A percentile compares a stretch with the other conserved stretches of the same genome.
These are phyloP conservation scores for Mortierella sp. DNA, from an alignment of 371 early-diverging fungal genomes.

Conservation along the genomic window DNA sequence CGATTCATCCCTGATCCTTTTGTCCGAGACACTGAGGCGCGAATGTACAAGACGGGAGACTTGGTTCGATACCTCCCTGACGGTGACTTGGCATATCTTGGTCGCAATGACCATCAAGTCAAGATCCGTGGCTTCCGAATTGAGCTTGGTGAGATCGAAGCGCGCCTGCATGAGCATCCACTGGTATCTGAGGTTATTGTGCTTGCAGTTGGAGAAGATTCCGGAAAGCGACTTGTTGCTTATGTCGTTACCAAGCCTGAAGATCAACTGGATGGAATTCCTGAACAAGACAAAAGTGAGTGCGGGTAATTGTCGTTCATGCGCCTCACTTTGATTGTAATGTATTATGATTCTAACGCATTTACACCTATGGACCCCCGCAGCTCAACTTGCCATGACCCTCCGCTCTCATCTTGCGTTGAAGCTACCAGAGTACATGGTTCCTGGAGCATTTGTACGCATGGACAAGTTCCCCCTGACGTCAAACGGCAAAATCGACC, in stretches of 20 bases:
- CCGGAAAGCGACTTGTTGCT: conserved; percentile 16
- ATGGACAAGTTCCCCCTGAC: conserved; percentile 16
- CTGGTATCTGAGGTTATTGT: conserved; percentile 7
- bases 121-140: conserved; percentile 60
- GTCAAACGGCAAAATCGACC: conserved; percentile 22
- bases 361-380: too few relatives aligned
- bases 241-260: conserved; percentile 11
- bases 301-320: neutral
- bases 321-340: too few relatives aligned
- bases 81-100: conserved; percentile 38
- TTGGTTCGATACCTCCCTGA: conserved; percentile 43
- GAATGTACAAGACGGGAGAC: conserved; percentile 58
- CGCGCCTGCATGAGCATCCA: conserved; percentile 15
- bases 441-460: conserved; percentile 19
- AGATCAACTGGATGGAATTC: neutral
- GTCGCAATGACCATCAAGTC: conserved; percentile 50
- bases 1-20: conserved; percentile 16
- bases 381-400: neutral
- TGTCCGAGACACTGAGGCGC: conserved; percentile 1
- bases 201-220: conserved; percentile 1
- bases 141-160: conserved; percentile 55
- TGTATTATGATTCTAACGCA: too few relatives aligned
- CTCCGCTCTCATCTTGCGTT: conserved; percentile 8
- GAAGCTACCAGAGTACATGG: conserved; percentile 30
- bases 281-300: too few relatives aligned